These are phyloP conservation scores for Globisporangium camurandrum DNA, from an alignment of 352 stramenopile genomes.

Conservation along the genomic window DNA sequence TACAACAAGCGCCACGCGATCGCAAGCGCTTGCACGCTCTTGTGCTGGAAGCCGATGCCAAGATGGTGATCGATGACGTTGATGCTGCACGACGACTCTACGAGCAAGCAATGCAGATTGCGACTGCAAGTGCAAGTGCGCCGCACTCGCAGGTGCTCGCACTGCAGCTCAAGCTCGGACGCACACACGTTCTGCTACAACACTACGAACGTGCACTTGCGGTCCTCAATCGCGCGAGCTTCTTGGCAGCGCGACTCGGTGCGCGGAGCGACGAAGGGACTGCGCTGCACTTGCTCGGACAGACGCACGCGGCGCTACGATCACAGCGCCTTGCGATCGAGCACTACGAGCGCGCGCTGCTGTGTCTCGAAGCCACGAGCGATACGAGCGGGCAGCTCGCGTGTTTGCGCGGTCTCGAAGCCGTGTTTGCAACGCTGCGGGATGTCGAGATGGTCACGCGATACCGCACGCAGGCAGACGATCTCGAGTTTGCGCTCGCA, in stretches of 20 bases:
- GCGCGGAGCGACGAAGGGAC: slow-evolving; percentile 26
- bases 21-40: slow-evolving; percentile 23
- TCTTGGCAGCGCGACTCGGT: slow-evolving; percentile 24
- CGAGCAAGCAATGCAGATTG: slow-evolving; percentile 27
- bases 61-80: slow-evolving; percentile 47
- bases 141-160: slow-evolving; percentile 14
- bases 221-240: slow-evolving; percentile 35
- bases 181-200: slow-evolving; percentile 25
- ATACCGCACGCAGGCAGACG: slow-evolving; percentile 45
- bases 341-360: slow-evolving; percentile 42
- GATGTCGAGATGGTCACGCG: slow-evolving; percentile 37
- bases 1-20: background rate
- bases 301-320: slow-evolving; percentile 29
- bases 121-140: slow-evolving; percentile 36
- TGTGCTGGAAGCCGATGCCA: slow-evolving; percentile 49
- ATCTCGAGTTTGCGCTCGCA: slow-evolving; percentile 55
- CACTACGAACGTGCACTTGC: slow-evolving; percentile 43
- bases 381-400: slow-evolving; percentile 35
- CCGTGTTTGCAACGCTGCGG: slow-evolving; percentile 33
- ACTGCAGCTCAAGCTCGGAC: slow-evolving; percentile 32
- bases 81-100: slow-evolving; percentile 35
- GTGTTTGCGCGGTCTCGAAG: slow-evolving; percentile 57
- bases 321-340: slow-evolving; percentile 43
- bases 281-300: slow-evolving; percentile 21
- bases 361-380: slow-evolving; percentile 39